Base-by-base conservation (phyloP, 2,329 filamentous ascomycete species). In the Colletotrichum camelliae region DNA sequence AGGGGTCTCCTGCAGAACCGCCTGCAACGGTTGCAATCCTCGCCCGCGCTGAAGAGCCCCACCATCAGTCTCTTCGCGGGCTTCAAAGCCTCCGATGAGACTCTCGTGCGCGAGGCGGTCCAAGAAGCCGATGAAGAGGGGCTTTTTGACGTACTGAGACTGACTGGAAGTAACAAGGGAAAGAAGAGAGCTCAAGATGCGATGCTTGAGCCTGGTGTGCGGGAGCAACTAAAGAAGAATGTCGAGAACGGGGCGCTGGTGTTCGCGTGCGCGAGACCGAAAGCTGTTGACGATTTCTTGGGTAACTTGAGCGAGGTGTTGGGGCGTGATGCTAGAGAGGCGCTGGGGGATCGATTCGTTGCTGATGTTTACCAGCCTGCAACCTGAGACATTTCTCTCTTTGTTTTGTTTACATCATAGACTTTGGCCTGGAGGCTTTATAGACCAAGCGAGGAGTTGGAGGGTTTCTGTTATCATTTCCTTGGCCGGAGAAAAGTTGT, bases 331-430 rank as follows among this genome's bases (percentile, higher is more conserved):
- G 75, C 75, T 1, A 75, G 72, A 21, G 75, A 75, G 35, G 57
- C 35, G 18, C n/a, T 77, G 67, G 75, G 75, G 10, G 75, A 77
- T 29, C 72, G 75, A 9, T 77, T 77, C 9, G 31, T 67, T 31
- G 75, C 75, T 24, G 75, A 77, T 64, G 67, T 77, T 64, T 77
- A 77, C 12, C 72, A 77, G 48, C 72, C 75, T 68, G 75, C 75
- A 21, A 75, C 61, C 13, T 77, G 67, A 67, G 24, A 3, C 16
- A n/a, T 16, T 24, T 7, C 16, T n/a, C 16, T n/a, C 4, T 15
- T 55, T 10, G 2, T 9, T n/a, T 37, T 29, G 8, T 58, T 58
- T 58, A 24, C 21, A 61, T 31, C 18, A 48, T 21, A 15, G 58
- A 13, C 16, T 62, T 62, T 31, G 27, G 29, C 29, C 15, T n/a